These are phyloP conservation scores for Solanum phureja DNA, from an alignment of 257 asterid species.

Conservation along the genomic window DNA sequence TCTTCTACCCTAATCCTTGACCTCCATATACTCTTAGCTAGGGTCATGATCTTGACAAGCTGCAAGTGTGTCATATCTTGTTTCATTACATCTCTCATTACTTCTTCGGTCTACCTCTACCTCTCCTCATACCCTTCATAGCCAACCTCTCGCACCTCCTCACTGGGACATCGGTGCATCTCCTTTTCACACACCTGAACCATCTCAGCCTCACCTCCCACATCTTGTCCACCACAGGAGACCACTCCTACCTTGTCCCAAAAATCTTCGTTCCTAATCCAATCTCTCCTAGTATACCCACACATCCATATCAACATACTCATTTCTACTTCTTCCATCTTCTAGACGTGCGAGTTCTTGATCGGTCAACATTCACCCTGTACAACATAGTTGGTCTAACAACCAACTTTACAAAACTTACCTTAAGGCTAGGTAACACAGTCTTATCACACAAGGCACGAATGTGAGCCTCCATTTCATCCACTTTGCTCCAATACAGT, in stretches of 20 bases:
- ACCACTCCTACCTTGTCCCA: not conserved
- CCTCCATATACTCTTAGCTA: not conserved
- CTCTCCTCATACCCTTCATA: not conserved
- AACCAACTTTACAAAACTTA: not conserved
- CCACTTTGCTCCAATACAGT: not conserved
- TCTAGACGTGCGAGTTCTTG: not conserved
- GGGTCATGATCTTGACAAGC: not conserved
- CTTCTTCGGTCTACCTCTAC: not conserved
- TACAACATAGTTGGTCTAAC: not conserved
- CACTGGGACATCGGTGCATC: not conserved
- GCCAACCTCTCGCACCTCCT: not conserved
- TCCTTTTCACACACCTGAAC: not conserved
- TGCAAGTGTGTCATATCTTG: not conserved
- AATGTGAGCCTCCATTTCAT: not conserved
- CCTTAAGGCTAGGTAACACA: not conserved
- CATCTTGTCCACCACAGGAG: not conserved
- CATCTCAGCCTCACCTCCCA: not conserved
- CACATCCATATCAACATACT: not conserved
- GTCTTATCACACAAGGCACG: not conserved
- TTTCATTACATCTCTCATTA: not conserved
- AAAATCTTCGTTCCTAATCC: not conserved
- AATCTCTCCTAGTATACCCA: not conserved
- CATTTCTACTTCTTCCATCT: not conserved
- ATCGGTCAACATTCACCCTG: not conserved
- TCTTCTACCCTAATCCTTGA: not conserved